These are phyloP conservation scores for Cladosporium sp. DNA, from an alignment of 2,329 filamentous ascomycete species.

Conservation along the genomic window DNA sequence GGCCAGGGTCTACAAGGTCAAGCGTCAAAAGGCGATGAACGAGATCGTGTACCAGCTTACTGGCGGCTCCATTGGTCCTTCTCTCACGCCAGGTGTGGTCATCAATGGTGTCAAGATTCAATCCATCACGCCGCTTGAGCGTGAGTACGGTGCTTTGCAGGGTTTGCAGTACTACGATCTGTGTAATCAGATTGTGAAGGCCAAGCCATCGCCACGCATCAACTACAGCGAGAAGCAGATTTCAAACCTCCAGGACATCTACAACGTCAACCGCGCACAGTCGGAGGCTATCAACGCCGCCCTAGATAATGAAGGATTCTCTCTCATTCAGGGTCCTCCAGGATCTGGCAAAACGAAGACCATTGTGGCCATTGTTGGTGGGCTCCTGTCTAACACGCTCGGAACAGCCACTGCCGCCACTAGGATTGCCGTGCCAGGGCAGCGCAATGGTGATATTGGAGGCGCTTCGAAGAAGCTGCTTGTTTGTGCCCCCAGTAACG, in stretches of 20 bases:
- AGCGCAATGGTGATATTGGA: slow-evolving; percentile 25
- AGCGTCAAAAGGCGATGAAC: slow-evolving; percentile 75
- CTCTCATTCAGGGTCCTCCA: slow-evolving; percentile 90
- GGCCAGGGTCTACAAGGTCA: slow-evolving; percentile 77
- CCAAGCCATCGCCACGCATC: slow-evolving; percentile 85
- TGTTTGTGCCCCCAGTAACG: slow-evolving; percentile 97
- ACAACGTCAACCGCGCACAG: slow-evolving; percentile 84
- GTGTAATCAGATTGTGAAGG: slow-evolving; percentile 86
- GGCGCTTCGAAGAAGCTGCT: slow-evolving; percentile 76
- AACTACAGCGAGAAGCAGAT: slow-evolving; percentile 76
- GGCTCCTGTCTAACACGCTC: slow-evolving; percentile 67
- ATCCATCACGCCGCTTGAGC: slow-evolving; percentile 90
- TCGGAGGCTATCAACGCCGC: slow-evolving; percentile 90
- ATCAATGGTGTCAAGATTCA: slow-evolving; percentile 81
- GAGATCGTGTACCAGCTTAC: slow-evolving; percentile 87
- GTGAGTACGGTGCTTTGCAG: slow-evolving; percentile 89
- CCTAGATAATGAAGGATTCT: slow-evolving; percentile 94
- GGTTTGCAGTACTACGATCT: slow-evolving; percentile 94
- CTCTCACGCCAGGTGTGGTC: slow-evolving; percentile 67
- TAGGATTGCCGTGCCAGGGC: slow-evolving; percentile 41
- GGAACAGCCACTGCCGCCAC: slow-evolving; percentile 37
- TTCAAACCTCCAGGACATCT: slow-evolving; percentile 69
- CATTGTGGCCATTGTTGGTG: slow-evolving; percentile 93
- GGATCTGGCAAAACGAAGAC: slow-evolving; percentile 99
- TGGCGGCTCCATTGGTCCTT: slow-evolving; percentile 44